Evolutionary conservation across 805 yeast genomes (phyloP).

Genomic region (Vanderwaltozyma tropicalis): DNA sequence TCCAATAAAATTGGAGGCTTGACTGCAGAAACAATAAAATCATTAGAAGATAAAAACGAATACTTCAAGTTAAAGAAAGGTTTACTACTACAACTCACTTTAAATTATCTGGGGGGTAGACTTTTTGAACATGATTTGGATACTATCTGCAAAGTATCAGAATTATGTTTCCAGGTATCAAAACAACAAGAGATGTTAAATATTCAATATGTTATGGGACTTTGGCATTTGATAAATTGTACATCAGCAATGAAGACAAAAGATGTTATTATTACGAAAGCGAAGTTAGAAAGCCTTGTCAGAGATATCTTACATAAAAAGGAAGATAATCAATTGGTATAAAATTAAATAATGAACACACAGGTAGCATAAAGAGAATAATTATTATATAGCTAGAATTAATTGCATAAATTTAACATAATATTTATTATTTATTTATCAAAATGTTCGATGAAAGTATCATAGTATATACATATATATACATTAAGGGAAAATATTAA

Average conservation of each 20-base stretch:
- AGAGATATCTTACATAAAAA: slow-evolving; percentile 4
- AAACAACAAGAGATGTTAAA: slow-evolving; percentile 14
- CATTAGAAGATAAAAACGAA: neutral
- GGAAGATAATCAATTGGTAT: too few species aligned
- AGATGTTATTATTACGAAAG: slow-evolving; percentile 20
- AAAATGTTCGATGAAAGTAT: too few species aligned
- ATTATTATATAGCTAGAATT: too few species aligned
- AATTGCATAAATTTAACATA: too few species aligned
- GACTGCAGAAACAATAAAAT: neutral
- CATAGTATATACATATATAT: neutral
- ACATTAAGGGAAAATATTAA: too few species aligned
- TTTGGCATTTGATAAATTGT: slow-evolving; percentile 27
- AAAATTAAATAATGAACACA: too few species aligned
- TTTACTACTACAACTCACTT: slow-evolving; percentile 16
- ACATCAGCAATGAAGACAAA: slow-evolving; percentile 24
- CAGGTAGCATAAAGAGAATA: too few species aligned
- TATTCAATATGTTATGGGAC: slow-evolving; percentile 20
- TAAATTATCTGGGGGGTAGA: slow-evolving; percentile 25
- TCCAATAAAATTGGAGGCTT: slow-evolving; percentile 12
- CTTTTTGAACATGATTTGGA: slow-evolving; percentile 23
- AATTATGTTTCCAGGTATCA: slow-evolving; percentile 20
- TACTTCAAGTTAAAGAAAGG: slow-evolving; percentile 17
- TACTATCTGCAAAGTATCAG: slow-evolving; percentile 18
- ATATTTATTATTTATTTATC: too few species aligned
- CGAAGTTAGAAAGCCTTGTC: slow-evolving; percentile 17